Evolutionary conservation across 2,329 filamentous ascomycete species (phyloP).

Genomic region (Diaporthe amygdali): DNA sequence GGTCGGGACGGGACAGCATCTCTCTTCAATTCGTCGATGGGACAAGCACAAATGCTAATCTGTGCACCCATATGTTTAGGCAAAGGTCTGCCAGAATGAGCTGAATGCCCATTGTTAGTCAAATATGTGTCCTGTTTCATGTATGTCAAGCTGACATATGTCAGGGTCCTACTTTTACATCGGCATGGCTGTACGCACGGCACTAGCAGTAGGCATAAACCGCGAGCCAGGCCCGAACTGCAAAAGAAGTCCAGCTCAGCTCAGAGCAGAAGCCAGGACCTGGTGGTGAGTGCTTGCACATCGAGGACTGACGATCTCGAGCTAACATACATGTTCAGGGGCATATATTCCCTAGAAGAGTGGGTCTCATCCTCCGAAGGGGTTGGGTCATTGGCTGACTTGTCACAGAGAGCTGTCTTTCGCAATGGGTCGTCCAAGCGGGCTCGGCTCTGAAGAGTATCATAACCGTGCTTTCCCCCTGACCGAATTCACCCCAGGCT

Average conservation of each 20-base stretch:
- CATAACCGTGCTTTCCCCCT: conserved; percentile 46
- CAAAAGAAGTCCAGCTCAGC: conserved; percentile 38
- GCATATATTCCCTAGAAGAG: conserved; percentile 50
- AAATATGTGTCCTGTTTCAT: too few relatives aligned
- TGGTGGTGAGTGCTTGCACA: conserved; percentile 45
- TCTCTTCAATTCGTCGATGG: too few relatives aligned
- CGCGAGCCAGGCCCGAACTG: conserved; percentile 39
- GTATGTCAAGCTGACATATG: background rate
- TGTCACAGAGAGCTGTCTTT: conserved; percentile 49
- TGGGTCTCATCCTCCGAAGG: conserved; percentile 28
- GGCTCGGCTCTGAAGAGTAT: conserved; percentile 52
- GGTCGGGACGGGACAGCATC: too few relatives aligned
- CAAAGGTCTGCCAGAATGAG: conserved; percentile 55
- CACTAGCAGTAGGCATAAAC: conserved; percentile 53
- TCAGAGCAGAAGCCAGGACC: conserved; percentile 45
- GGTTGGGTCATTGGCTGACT: background rate
- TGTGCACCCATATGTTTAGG: conserved; percentile 32
- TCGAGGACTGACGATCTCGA: background rate
- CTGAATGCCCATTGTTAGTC: conserved; percentile 50
- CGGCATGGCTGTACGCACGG: conserved; percentile 51
- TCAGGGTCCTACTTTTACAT: conserved; percentile 52
- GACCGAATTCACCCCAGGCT: conserved; percentile 25
- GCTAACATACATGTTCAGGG: conserved; percentile 34
- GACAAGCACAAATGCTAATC: background rate
- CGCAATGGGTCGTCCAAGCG: conserved; percentile 52